Evolutionary conservation across 257 asterid species (phyloP).

Genomic region (Marsdenia floribunda): DNA sequence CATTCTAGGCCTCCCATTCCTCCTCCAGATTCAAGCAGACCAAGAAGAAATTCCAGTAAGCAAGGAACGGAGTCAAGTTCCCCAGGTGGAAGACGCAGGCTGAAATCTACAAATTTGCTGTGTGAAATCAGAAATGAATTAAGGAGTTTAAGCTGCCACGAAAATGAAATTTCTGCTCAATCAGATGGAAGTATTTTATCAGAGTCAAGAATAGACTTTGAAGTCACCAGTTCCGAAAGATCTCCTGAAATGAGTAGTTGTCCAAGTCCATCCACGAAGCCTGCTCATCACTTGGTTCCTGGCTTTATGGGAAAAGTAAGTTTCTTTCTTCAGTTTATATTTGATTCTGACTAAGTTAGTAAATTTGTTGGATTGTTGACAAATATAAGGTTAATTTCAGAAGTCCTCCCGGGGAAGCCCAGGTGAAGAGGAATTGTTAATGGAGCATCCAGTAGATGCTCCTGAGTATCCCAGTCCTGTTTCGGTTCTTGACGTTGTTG

Average conservation of each 20-base stretch:
- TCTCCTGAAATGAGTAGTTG: constrained; percentile 29
- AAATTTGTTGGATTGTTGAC: constrained; percentile 11
- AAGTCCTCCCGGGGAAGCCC: constrained; percentile 29
- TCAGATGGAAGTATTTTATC: constrained; percentile 24
- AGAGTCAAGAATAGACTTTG: constrained; percentile 34
- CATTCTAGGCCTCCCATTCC: constrained; percentile 64
- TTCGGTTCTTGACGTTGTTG: constrained; percentile 69
- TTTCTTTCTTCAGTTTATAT: constrained; percentile 10
- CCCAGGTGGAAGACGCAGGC: constrained; percentile 69
- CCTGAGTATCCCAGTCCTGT: constrained; percentile 80
- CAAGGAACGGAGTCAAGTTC: constrained; percentile 53
- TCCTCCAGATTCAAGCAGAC: constrained; percentile 54
- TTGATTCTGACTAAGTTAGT: not conserved
- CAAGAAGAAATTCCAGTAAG: constrained; percentile 52
- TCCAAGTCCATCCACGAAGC: constrained; percentile 30
- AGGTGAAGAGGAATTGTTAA: constrained; percentile 45
- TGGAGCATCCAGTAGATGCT: constrained; percentile 39
- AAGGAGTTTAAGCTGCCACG: constrained; percentile 31
- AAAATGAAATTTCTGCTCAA: constrained; percentile 36
- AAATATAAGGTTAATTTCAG: constrained; percentile 38
- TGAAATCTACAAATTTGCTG: constrained; percentile 34
- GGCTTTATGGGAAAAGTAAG: constrained; percentile 43
- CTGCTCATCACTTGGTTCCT: constrained; percentile 20
- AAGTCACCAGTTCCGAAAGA: constrained; percentile 31
- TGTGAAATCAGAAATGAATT: constrained; percentile 38